These are phyloP conservation scores for Triticum turgidum DNA, from an alignment of 176 grass and related monocot genomes.

Conservation along the genomic window DNA sequence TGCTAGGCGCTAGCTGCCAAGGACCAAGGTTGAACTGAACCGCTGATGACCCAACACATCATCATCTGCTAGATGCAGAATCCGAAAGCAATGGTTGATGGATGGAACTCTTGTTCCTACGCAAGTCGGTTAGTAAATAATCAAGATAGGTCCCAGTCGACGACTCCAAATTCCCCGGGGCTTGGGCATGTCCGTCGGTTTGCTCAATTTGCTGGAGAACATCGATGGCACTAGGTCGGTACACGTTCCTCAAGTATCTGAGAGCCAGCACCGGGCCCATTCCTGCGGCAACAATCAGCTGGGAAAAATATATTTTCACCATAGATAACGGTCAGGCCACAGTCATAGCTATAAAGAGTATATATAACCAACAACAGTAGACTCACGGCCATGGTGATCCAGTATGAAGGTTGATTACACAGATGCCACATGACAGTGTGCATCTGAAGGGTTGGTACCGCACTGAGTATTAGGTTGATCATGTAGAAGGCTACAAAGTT, in stretches of 20 bases:
- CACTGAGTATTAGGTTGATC: conserved; percentile 73
- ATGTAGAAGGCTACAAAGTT: conserved; percentile 81
- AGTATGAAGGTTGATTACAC: conserved; percentile 70
- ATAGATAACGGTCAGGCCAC: neutral
- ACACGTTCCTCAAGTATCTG: conserved; percentile 54
- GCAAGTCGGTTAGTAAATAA: conserved; percentile 28
- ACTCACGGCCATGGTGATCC: conserved; percentile 91
- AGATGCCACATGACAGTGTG: conserved; percentile 80
- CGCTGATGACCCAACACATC: neutral
- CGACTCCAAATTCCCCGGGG: conserved; percentile 38
- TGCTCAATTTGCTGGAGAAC: conserved; percentile 77
- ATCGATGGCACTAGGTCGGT: conserved; percentile 57
- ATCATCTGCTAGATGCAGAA: conserved; percentile 36
- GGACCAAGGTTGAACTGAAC: neutral
- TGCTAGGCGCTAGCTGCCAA: neutral
- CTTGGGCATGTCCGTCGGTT: conserved; percentile 27
- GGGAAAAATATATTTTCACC: conserved; percentile 15
- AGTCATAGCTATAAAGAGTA: neutral
- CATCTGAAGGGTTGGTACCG: conserved; percentile 55
- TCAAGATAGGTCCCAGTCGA: conserved; percentile 40
- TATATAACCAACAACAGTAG: neutral
- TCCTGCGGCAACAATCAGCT: conserved; percentile 64
- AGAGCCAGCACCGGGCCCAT: conserved; percentile 69
- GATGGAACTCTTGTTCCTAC: conserved; percentile 28
- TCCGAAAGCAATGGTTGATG: conserved; percentile 61